Evolutionary conservation across 2,329 filamentous ascomycete species (phyloP).

Genomic region (Ilyonectria destructans): DNA sequence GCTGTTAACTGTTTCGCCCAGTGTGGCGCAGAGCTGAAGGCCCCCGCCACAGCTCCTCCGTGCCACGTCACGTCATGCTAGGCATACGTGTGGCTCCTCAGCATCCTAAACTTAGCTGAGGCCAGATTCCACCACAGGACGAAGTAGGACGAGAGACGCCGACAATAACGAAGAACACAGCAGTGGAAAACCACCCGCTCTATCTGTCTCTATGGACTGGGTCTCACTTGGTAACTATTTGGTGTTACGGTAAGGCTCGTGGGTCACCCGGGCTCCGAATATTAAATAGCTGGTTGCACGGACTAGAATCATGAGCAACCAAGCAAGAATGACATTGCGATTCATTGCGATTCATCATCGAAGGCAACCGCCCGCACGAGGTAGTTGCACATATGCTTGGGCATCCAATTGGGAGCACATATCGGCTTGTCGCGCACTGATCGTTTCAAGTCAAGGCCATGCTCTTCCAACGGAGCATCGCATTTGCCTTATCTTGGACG

Average conservation of each 20-base stretch:
- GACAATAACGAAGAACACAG: background rate
- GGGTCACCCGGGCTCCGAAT: background rate
- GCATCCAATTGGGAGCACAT: background rate
- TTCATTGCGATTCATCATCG: background rate
- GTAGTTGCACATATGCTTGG: background rate
- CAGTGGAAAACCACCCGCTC: background rate
- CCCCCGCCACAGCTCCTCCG: conserved; percentile 42
- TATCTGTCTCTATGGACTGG: background rate
- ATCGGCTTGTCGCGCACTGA: background rate
- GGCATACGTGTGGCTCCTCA: conserved; percentile 22
- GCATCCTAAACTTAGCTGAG: background rate
- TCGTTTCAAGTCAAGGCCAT: background rate
- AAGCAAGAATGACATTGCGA: background rate
- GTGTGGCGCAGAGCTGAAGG: conserved; percentile 43
- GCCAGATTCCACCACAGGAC: conserved; percentile 1
- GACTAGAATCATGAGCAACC: background rate
- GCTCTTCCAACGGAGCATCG: background rate
- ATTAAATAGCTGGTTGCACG: background rate
- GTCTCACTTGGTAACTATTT: background rate
- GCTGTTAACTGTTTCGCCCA: conserved; percentile 44
- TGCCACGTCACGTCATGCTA: conserved; percentile 33
- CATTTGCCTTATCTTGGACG: background rate
- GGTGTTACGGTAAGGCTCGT: background rate
- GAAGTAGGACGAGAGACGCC: background rate
- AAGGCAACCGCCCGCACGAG: background rate